These are phyloP conservation scores for Fonsecaea nubica DNA, from an alignment of 2,329 filamentous ascomycete species.

Conservation along the genomic window DNA sequence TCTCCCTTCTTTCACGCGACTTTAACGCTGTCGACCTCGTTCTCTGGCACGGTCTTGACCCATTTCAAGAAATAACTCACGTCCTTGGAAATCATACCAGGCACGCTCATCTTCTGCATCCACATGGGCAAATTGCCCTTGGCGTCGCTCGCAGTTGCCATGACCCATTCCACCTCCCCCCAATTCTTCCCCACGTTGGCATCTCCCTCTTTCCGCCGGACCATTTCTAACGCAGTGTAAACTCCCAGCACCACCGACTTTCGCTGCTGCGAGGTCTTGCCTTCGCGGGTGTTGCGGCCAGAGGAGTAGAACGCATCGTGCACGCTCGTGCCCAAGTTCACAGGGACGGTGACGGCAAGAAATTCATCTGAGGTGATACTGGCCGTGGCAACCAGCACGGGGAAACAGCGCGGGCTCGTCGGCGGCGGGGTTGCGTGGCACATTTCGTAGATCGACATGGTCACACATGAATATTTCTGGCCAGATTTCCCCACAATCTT, in stretches of 20 bases:
- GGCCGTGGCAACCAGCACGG: conserved; percentile 43
- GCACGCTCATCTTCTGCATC: conserved; percentile 69
- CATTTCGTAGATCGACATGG: conserved; percentile 43
- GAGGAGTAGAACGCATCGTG: conserved; percentile 41
- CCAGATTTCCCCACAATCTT: conserved; percentile 3
- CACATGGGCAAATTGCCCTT: conserved; percentile 69
- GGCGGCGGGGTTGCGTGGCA: conserved; percentile 42
- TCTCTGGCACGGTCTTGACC: conserved; percentile 58
- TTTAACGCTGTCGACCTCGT: conserved; percentile 18
- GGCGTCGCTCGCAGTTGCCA: conserved; percentile 77
- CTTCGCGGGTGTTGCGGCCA: conserved; percentile 40
- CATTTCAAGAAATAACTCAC: conserved; percentile 72
- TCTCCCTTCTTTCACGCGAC: neutral
- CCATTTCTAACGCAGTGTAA: conserved; percentile 39
- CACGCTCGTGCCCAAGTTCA: conserved; percentile 37
- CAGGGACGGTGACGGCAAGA: conserved; percentile 44
- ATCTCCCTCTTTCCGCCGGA: conserved; percentile 18
- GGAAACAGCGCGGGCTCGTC: conserved; percentile 42
- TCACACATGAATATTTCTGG: conserved; percentile 23
- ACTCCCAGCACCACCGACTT: conserved; percentile 41
- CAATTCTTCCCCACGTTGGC: conserved; percentile 59
- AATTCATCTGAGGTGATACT: conserved; percentile 36
- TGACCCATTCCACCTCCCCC: conserved; percentile 70
- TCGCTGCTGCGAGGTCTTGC: conserved; percentile 36
- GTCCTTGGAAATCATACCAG: conserved; percentile 71